Conservation (phyloP, 257 asterid genomes). For the Mentha longifolia region DNA sequence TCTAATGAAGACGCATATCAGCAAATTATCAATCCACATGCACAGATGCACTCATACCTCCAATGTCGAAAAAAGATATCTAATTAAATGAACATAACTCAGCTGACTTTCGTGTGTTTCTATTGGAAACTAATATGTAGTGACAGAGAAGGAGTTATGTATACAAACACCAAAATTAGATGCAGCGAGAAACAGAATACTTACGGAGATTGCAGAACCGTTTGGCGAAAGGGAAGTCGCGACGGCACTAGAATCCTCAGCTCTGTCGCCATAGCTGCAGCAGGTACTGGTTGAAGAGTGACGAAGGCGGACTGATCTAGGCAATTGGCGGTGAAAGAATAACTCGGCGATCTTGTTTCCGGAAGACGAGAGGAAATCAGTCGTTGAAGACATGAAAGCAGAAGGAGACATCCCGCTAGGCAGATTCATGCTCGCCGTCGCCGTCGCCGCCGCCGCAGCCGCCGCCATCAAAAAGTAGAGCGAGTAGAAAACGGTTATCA, state of each 20-base stretch:
- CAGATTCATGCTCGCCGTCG: conserved; percentile 51
- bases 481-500: neutral
- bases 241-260: conserved; percentile 29
- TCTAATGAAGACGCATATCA: neutral
- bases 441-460: no score
- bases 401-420: conserved; percentile 20
- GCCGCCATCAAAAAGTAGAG: conserved; percentile 49
- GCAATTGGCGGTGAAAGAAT: conserved; percentile 37
- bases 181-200: conserved; percentile 19
- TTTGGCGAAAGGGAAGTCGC: conserved; percentile 41
- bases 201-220: conserved; percentile 59
- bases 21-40: conserved; percentile 2
- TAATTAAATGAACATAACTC: neutral
- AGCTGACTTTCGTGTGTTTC: neutral
- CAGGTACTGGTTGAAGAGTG: conserved; percentile 35
- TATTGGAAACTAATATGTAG: neutral
- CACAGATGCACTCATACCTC: conserved; percentile 10
- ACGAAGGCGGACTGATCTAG: conserved; percentile 34
- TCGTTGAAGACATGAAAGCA: conserved; percentile 39
- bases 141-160: no score
- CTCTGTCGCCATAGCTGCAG: conserved; percentile 30
- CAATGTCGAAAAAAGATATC: neutral
- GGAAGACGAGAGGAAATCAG: conserved; percentile 55
- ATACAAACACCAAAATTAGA: no score
- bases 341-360: conserved; percentile 40